Evolutionary conservation across 108 stramenopile species (phyloP), one percentile per base, ranked within the genome.

Genomic region (Skeletonema potamos): DNA sequence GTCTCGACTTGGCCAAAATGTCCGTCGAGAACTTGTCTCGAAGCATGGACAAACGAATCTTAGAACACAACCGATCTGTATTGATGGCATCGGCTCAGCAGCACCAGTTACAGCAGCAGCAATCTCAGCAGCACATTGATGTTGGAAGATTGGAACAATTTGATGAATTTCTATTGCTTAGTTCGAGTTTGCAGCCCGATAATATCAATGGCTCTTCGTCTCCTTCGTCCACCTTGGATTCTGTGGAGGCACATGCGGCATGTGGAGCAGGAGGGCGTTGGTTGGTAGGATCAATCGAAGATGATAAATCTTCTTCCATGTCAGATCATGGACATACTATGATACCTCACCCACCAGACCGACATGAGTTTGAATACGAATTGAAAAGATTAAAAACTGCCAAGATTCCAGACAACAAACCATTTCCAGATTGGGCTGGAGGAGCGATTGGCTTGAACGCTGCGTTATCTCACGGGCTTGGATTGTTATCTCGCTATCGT

Each of bases 1-100:
- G 83, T 22, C 75, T 92, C n/a, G 91, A 92, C 78, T 72, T 92
- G 11, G 91, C 86, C 13, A 92, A 92, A 77, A 89, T 89, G 89
- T 66, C 84, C 8, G 86, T 89, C 37, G 91, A 92, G 76, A 78
- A 76, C 59, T 48, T 92, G 8, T 68, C 77, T n/a, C 59, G 80
- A 41, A 77, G 79, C 13, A 63, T 90, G 62, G 84, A 85, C 61
- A 82, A 85, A 28, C 86, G 92, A 46, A 71, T 87, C 3, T 18
- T 67, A 9, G 85, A 86, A 60, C 89, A 92, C 73, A 87, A 88
- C 62, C 58, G 65, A 22, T 74, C 84, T 27, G 43, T 74, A 0
- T 56, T 73, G 27, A 34, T 76, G 29, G 85, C 79, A 11, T 79
- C 76, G 13, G 64, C 72, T 18, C 79, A 87, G 48, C 54, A n/a